A percentile compares a stretch with the other conserved stretches of the same genome.
Evolutionary conservation across 2,329 filamentous ascomycete genomes (phyloP).

Genomic region (Fusarium pseudonygamai): DNA sequence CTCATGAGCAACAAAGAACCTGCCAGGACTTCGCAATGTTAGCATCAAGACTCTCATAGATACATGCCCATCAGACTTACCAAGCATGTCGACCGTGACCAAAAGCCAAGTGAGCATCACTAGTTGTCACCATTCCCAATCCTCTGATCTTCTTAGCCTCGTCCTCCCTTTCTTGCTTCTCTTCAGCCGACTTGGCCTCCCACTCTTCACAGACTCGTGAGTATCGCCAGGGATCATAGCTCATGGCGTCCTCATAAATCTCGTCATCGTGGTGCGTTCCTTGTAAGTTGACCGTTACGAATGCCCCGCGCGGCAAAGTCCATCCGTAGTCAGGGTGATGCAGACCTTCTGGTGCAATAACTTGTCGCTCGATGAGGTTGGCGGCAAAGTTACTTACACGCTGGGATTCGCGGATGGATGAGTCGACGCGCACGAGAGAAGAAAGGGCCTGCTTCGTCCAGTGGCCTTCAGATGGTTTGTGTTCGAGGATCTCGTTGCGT

Average conservation of each 20-base stretch:
- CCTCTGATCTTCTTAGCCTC: slow-evolving; percentile 49
- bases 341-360: slow-evolving; percentile 55
- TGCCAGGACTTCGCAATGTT: slow-evolving; percentile 53
- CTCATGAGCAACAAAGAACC: slow-evolving; percentile 66
- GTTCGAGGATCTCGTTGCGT: slow-evolving; percentile 52
- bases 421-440: slow-evolving; percentile 58
- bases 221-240: slow-evolving; percentile 62
- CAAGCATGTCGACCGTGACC: slow-evolving; percentile 66
- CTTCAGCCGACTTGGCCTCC: slow-evolving; percentile 41
- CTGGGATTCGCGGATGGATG: slow-evolving; percentile 63
- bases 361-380: slow-evolving; percentile 58
- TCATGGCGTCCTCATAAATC: slow-evolving; percentile 52
- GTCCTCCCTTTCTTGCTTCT: slow-evolving; percentile 44
- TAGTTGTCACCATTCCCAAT: slow-evolving; percentile 63
- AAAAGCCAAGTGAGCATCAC: slow-evolving; percentile 61
- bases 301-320: slow-evolving; percentile 53
- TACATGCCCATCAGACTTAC: slow-evolving; percentile 27
- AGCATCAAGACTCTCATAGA: neutral
- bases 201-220: slow-evolving; percentile 53
- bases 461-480: slow-evolving; percentile 42
- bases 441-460: slow-evolving; percentile 59
- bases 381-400: slow-evolving; percentile 58
- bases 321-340: slow-evolving; percentile 48
- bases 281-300: slow-evolving; percentile 55
- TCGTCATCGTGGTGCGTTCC: slow-evolving; percentile 58